Percentiles rank a stretch among this genome's conserved stretches.
phyloP scores from a whole-genome alignment of 306 rosid genomes.

The Begonia peltatifolia region DNA sequence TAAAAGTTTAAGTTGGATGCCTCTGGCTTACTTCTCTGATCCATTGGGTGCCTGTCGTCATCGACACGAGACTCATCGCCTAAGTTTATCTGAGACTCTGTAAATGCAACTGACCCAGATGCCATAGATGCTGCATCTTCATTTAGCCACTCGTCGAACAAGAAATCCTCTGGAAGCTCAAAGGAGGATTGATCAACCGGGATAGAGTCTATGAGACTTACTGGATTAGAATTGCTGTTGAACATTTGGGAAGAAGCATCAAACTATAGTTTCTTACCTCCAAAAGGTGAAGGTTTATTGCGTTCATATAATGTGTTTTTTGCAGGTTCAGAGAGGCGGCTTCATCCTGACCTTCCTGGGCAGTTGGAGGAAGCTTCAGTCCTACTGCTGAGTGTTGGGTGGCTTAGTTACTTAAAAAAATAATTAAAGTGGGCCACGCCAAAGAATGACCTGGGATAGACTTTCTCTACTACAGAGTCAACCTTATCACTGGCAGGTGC shows the following conservation, averaged over 20 bases:
- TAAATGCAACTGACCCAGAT: conserved; percentile 17
- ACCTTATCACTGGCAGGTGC: too few relatives aligned
- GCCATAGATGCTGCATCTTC: conserved; percentile 14
- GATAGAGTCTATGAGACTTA: too few relatives aligned
- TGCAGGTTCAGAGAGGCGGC: conserved; percentile 13
- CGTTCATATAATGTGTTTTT: too few relatives aligned
- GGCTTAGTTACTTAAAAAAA: too few relatives aligned
- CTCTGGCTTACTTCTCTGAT: conserved; percentile 28
- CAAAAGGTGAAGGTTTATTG: too few relatives aligned
- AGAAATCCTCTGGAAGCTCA: conserved; percentile 34
- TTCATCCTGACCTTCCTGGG: conserved; percentile 55
- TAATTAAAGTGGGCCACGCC: conserved; percentile 25
- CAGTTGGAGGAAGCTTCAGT: conserved; percentile 47
- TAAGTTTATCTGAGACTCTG: conserved; percentile 15
- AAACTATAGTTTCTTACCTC: too few relatives aligned
- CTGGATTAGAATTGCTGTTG: too few relatives aligned
- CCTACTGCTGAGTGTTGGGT: conserved; percentile 11
- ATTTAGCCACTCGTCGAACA: conserved; percentile 30
- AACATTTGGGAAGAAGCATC: too few relatives aligned
- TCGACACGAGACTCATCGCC: conserved; percentile 20
- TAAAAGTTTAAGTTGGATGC: background rate
- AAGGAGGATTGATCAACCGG: too few relatives aligned
- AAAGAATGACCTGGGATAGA: conserved; percentile 34
- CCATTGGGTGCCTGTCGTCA: conserved; percentile 22
- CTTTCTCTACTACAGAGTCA: conserved; percentile 2